Evolutionary conservation across 331 rosid species (phyloP).

Genomic region (Erythrophleum ivorense): DNA sequence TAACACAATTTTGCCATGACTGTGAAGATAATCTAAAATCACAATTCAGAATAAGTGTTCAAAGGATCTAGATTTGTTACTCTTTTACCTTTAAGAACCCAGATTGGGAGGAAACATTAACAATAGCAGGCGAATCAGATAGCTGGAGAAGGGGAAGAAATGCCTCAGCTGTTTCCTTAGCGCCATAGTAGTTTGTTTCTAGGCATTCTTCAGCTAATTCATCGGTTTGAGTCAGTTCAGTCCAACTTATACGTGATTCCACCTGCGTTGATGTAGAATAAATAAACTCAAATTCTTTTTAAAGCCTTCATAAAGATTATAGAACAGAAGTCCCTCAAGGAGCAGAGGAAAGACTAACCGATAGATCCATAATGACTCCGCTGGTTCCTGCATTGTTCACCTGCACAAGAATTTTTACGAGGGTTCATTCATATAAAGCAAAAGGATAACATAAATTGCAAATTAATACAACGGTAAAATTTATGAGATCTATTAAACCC

Average conservation of each 20-base stretch:
- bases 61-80: neutral
- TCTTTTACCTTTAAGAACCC: constrained; percentile 44
- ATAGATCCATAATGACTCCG: constrained; percentile 43
- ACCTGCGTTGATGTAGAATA: constrained; percentile 33
- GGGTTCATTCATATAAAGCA: neutral
- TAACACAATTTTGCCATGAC: too few relatives aligned
- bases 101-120: constrained; percentile 51
- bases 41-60: too few relatives aligned
- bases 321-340: neutral
- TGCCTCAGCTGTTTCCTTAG: constrained; percentile 44
- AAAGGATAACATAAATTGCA: neutral
- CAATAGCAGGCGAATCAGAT: constrained; percentile 54
- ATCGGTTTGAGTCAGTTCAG: constrained; percentile 33
- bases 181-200: constrained; percentile 56
- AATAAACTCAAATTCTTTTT: constrained; percentile 14
- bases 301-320: constrained; percentile 8
- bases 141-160: constrained; percentile 50
- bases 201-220: constrained; percentile 47
- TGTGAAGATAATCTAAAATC: too few relatives aligned
- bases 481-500: constrained; percentile 1
- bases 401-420: constrained; percentile 46
- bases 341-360: constrained; percentile 37
- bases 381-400: constrained; percentile 69
- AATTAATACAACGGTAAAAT: neutral
- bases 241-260: constrained; percentile 30